Evolutionary conservation across 371 early-diverging fungal species (phyloP), one percentile per base, ranked within the genome.

Genomic region (Rhizopus microsporus): DNA sequence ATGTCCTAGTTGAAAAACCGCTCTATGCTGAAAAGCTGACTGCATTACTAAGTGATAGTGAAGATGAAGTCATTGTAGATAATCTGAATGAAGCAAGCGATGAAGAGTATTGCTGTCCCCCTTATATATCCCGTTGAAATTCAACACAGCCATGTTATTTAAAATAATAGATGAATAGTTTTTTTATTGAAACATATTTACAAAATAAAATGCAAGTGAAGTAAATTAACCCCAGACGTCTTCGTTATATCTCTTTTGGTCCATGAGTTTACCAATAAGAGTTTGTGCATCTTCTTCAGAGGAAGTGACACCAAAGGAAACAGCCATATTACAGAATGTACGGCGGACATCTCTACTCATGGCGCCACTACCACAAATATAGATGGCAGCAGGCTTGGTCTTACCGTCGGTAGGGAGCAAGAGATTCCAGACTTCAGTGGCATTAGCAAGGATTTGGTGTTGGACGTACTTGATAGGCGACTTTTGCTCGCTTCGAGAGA

Each of bases 1-100:
- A 77, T 60, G 81, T 85, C 17, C 67, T 88, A 4, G 88, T 88
- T 6, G 89, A 90, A 64, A 82, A 77, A 29, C 88, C 88, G 7
- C 57, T 83, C 46, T 85, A 84, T 51, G 78, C 85, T n/a, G 89
- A 89, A 60, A 83, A 80, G 29, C 67, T 88, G 33, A 74, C 81
- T 13, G 82, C 81, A 12, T 67, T 88, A 12, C 55, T 86, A 56
- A 75, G 72, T 37, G 83, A 84, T 46, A 82, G 80, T 49, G 78
- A 80, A 4, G 75, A 83, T 48, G 87, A 86, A 33, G 80, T 47
- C n/a, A 17, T 56, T 8, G 67, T 67, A 17, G 67, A 67, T 33
- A 67, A 67, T 55, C 45, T 67, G 33, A 54, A 54, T 17, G 67
- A 67, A 7, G 34, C 23, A 34, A 59, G 56, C 40, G 38, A 38